A percentile compares a stretch with the other conserved stretches of the same genome.
Evolutionary conservation across 2,329 filamentous ascomycete species (phyloP).

Genomic region (Fusarium hainanense): DNA sequence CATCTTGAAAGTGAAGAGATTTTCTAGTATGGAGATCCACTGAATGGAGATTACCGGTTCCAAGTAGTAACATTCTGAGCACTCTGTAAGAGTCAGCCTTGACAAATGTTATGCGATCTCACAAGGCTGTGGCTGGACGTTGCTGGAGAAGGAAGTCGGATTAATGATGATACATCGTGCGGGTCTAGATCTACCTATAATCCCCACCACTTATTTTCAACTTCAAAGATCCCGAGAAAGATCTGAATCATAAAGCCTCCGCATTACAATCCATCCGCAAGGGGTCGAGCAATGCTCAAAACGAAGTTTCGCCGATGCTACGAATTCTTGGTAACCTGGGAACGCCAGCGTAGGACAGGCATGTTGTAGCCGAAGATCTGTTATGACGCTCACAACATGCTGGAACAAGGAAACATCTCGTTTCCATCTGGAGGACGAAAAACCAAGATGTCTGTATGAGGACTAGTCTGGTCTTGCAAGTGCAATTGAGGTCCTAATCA

Average conservation of each 20-base stretch:
- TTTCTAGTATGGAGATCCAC: conserved; percentile 44
- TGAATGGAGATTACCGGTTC: conserved; percentile 38
- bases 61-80: conserved; percentile 26
- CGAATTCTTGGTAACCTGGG: conserved; percentile 28
- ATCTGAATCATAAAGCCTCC: conserved; percentile 19
- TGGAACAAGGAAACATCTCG: conserved; percentile 24
- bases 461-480: conserved; percentile 43
- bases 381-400: conserved; percentile 29
- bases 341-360: conserved; percentile 34
- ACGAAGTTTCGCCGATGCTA: conserved; percentile 13
- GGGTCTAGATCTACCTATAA: conserved; percentile 14
- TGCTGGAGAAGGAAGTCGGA: conserved; percentile 12
- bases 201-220: conserved; percentile 30
- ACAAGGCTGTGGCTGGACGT: conserved; percentile 37
- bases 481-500: conserved; percentile 39
- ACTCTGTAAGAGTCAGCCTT: conserved; percentile 21
- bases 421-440: conserved; percentile 23
- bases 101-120: conserved; percentile 33
- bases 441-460: conserved; percentile 20
- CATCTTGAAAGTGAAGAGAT: conserved; percentile 34
- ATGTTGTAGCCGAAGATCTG: conserved; percentile 38
- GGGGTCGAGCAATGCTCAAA: conserved; percentile 24
- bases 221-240: conserved; percentile 30
- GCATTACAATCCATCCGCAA: conserved; percentile 5
- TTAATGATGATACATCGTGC: conserved; percentile 29